Conservation (phyloP, 768 basidiomycete species). For the Coprinopsis marcescibilis region DNA sequence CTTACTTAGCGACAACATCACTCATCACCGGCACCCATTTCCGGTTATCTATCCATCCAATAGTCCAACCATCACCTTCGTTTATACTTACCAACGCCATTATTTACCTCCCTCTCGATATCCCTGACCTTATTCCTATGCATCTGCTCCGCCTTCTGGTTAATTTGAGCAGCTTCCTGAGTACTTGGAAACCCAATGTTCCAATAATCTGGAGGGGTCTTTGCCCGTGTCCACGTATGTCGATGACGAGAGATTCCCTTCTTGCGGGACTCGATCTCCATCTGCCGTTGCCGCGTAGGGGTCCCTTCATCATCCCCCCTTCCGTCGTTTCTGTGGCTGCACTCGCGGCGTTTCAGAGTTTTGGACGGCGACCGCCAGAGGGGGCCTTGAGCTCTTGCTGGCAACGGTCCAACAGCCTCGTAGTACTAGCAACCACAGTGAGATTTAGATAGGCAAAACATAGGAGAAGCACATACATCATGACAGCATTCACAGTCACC, state of each 20-base stretch:
- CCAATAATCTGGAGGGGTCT: slow-evolving; percentile 87
- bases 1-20: too few species aligned
- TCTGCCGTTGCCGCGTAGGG: slow-evolving; percentile 14
- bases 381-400: slow-evolving; percentile 57
- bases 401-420: slow-evolving; percentile 66
- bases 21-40: too few species aligned
- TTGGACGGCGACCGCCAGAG: slow-evolving; percentile 64
- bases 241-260: slow-evolving; percentile 69
- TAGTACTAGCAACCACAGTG: slow-evolving; percentile 57
- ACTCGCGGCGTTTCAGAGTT: slow-evolving; percentile 29
- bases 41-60: neutral
- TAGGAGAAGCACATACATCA: slow-evolving; percentile 42
- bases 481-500: slow-evolving; percentile 80
- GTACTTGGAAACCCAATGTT: slow-evolving; percentile 86
- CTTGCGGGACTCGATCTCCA: slow-evolving; percentile 48
- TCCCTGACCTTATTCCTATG: slow-evolving; percentile 55
- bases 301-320: slow-evolving; percentile 7
- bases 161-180: slow-evolving; percentile 74
- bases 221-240: slow-evolving; percentile 60
- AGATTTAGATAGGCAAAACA: neutral
- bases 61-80: neutral
- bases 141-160: slow-evolving; percentile 67
- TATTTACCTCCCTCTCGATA: slow-evolving; percentile 57
- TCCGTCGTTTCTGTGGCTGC: slow-evolving; percentile 19
- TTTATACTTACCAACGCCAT: slow-evolving; percentile 20